These are phyloP conservation scores for Tolypocladium capitatum DNA, from an alignment of 2,329 filamentous ascomycete species.

Conservation along the genomic window DNA sequence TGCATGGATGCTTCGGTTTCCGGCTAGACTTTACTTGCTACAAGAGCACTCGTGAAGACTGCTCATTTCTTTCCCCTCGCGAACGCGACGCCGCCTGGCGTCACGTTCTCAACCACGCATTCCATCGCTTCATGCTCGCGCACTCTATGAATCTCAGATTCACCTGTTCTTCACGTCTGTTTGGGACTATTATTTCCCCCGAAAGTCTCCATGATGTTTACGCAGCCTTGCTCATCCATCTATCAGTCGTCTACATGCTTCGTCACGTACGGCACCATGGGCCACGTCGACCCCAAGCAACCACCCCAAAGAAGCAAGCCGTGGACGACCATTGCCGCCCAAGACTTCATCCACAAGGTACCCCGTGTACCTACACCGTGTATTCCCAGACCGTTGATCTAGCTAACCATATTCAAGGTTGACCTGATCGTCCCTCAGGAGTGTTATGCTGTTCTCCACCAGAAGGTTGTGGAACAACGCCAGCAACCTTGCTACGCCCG, in stretches of 20 bases:
- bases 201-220: conserved; percentile 25
- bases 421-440: conserved; percentile 63
- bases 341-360: conserved; percentile 58
- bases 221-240: conserved; percentile 28
- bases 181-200: not conserved
- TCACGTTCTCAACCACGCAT: no score
- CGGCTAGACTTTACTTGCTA: not conserved
- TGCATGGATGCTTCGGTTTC: not conserved
- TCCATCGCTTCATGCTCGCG: not conserved
- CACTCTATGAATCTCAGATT: not conserved
- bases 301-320: conserved; percentile 61
- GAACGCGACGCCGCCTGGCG: not conserved
- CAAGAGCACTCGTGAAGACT: not conserved
- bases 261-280: conserved; percentile 55
- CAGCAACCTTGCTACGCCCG: conserved; percentile 42
- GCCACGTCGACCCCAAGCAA: conserved; percentile 58
- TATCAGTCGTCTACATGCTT: conserved; percentile 56
- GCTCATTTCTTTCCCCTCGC: not conserved
- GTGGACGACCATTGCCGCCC: conserved; percentile 53
- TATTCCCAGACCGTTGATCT: not conserved
- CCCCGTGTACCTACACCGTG: conserved; percentile 1
- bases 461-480: conserved; percentile 30
- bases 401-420: conserved; percentile 25
- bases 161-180: not conserved
- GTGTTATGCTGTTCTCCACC: conserved; percentile 38